Base-by-base conservation (phyloP, 371 early-diverging fungal species). In the Mucor piriformis region DNA sequence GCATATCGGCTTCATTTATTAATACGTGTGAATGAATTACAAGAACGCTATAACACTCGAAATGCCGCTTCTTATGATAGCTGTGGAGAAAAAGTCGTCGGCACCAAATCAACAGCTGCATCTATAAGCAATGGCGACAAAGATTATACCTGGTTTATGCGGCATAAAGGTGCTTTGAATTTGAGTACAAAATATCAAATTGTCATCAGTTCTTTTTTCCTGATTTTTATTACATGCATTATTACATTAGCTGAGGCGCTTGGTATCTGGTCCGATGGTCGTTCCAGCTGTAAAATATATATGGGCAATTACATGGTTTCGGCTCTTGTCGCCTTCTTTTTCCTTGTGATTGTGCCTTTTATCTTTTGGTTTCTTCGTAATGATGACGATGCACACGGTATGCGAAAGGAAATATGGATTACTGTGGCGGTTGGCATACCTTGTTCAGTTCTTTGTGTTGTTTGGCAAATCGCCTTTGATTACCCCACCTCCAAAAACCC, bases 341-440 rank as follows among this genome's bases (percentile, higher is more conserved):
- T 63, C 40, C 5, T 40, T 1, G 11, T 52, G 3, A 18, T 57
- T 16, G 34, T 63, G 10, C 63, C 63, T 2, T 63, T 57, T 32
- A 60, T 68, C 13, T 6, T 67, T 6, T 74, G 73, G 71, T 33
- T 54, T 6, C 20, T 72, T 5, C 65, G 69, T 1, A 15, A 52
- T 1, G 59, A 57, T 33, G 49, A 56, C 20, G 78, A 78, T 57
- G 64, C 66, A 1, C 72, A 78, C 32, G 73, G 73, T 24, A 66
- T 78, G n/a, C 64, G 75, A 12, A 59, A 54, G 27, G 78, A 78
- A 46, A 57, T 78, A 18, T 49, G 70, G 40, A 37, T 66, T 1
- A 61, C 66, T 1, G 33, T 66, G 15, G 54, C 21, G 6, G 52
- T 69, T 1, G 67, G 73, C 23, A 21, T 67, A 5, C 67, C 67